Base-by-base conservation (phyloP, 208 protist species). In the Phytomonas francai region DNA sequence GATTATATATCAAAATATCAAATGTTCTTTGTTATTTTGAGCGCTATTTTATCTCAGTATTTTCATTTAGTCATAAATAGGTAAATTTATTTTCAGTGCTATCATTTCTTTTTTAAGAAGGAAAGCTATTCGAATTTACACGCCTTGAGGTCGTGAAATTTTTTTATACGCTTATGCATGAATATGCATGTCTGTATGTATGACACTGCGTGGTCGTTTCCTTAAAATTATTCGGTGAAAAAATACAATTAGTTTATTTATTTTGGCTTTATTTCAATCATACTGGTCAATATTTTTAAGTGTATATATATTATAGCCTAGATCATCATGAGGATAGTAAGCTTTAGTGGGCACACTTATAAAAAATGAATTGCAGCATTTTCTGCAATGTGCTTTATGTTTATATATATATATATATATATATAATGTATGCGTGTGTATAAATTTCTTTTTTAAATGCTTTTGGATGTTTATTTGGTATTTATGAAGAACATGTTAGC, bases 401-500 rank as follows among this genome's bases (percentile, higher is more conserved):
- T 68, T 61, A 77, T 32, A 62, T 68, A 66, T 74, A 66, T 34
- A 66, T 27, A 54, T 68, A 27, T 71, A 19, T 51, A 19, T 70
- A 30, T 33, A 12, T 65, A 16, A n/a, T n/a, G n/a, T n/a, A n/a
- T n/a, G n/a, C n/a, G 11, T 67, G 22, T 36, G 1, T 30, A 39
- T 29, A 34, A 29, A 60, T 73, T 27, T 59, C 11, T 33, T 66
- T 66, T 3, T 74, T 56, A 27, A 60, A 16, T 22, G 6, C 67
- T 59, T 58, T 59, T 59, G 36, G 45, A 56, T 63, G 3, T 65
- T 60, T 31, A 30, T 72, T 59, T 61, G 39, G 39, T 36, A 36
- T 36, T 36, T 36, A 36, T 8, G 33, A 8, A 8, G 8, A 36
- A 8, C 33, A 8, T 8, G 8, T 36, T 36, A 11, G 8, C 3